Evolutionary conservation across 176 grass and related monocot genomes (phyloP).

Genomic region (Phragmites australis): DNA sequence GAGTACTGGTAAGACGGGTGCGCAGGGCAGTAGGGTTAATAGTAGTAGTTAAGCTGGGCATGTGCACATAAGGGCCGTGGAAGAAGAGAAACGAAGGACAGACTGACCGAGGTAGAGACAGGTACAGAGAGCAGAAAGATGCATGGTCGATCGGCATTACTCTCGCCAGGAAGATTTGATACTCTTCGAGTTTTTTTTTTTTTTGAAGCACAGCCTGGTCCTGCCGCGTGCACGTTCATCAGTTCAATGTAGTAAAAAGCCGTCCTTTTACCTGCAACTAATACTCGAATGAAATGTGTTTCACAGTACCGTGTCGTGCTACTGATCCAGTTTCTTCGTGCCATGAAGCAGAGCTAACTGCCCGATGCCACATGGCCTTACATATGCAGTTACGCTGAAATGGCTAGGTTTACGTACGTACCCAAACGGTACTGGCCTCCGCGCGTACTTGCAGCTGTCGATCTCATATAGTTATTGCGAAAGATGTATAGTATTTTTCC

Average conservation of each 20-base stretch:
- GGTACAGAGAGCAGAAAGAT: background rate
- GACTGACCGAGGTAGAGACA: background rate
- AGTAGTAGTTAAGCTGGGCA: no score
- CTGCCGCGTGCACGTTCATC: background rate
- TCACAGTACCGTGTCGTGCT: background rate
- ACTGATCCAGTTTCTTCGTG: background rate
- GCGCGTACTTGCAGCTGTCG: background rate
- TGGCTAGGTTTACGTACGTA: background rate
- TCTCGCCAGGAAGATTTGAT: background rate
- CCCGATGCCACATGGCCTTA: background rate
- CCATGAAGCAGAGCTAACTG: background rate
- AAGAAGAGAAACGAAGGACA: background rate
- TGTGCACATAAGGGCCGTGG: background rate
- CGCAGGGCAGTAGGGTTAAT: no score
- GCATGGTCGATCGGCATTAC: background rate
- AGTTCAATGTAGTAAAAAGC: background rate
- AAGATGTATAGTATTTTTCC: no score
- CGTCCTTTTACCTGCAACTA: background rate
- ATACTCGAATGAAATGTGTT: background rate
- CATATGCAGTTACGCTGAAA: background rate
- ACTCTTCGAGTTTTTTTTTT: background rate
- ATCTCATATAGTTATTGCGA: background rate
- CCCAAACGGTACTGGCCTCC: background rate
- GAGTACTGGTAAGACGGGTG: no score
- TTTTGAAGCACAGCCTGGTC: slow-evolving; percentile 2